Conservation (phyloP, 1,139 yeast genomes). For the Zygoascus meyerae region DNA sequence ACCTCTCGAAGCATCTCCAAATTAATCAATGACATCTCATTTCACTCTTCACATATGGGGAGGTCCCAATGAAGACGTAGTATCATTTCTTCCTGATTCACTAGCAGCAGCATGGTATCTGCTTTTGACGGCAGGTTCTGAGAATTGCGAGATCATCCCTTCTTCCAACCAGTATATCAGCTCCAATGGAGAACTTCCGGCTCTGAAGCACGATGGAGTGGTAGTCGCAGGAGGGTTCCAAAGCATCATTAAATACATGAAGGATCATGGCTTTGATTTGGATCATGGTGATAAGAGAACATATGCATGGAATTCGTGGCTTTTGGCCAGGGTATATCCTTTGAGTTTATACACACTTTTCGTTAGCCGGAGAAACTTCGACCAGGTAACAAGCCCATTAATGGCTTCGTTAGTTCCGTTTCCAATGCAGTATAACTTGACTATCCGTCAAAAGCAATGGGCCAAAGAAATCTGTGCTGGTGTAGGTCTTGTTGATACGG, state of each 20-base stretch:
- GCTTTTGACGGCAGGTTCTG: constrained; percentile 20
- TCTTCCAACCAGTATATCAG: constrained; percentile 59
- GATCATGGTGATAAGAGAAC: constrained; percentile 23
- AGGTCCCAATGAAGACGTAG: constrained; percentile 22
- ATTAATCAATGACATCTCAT: not conserved
- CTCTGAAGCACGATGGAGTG: constrained; percentile 36
- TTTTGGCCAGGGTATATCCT: constrained; percentile 40
- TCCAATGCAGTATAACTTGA: constrained; percentile 82
- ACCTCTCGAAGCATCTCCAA: no score
- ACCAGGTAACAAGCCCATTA: constrained; percentile 54
- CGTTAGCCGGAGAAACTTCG: constrained; percentile 58
- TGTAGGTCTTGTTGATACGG: constrained; percentile 14
- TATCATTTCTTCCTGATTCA: constrained; percentile 42
- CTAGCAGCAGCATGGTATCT: constrained; percentile 39
- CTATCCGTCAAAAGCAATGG: constrained; percentile 46
- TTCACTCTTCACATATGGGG: constrained; percentile 60
- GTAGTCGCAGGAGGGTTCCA: constrained; percentile 44
- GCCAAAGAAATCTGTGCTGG: constrained; percentile 45
- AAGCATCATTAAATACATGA: constrained; percentile 41
- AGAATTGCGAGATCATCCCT: constrained; percentile 40
- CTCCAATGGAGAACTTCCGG: constrained; percentile 46
- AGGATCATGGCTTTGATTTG: constrained; percentile 21
- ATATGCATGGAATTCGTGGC: constrained; percentile 36
- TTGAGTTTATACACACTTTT: constrained; percentile 59
- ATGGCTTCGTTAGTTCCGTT: constrained; percentile 60